Base-by-base conservation (phyloP, 176 grass and related monocot genomes). In the Panicum miliaceum region DNA sequence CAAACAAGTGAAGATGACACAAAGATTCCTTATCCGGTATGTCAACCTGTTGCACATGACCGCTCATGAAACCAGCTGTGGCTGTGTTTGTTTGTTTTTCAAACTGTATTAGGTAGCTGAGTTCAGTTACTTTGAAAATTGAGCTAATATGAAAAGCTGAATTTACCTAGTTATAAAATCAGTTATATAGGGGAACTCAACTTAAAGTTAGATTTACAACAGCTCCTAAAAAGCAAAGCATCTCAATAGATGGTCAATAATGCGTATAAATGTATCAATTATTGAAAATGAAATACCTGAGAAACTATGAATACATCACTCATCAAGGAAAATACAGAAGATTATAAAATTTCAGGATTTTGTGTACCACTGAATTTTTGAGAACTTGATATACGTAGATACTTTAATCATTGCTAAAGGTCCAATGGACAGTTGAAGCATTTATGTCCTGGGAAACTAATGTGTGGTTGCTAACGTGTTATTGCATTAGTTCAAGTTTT, bases 1-100 rank as follows among this genome's bases (percentile, higher is more conserved):
- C 78, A 90, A 35, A 90, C 66, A 20, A 89, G 61, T 84, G 97
- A 99, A 84, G 93, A 96, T 86, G 93, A 94, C 38, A 53, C 87
- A 1, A 96, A 94, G 78, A 86, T 79, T 63, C 60, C 83, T 38
- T 93, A 63, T 70, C 61, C 52, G 80, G 96, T 99, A 96, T 73
- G 65, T 76, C 68, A 22, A 74, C 19, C 43, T 77, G 76, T 43
- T 27, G 32, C 25, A 41, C 11, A 23, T 64, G 29, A 18, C 20
- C 69, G 20, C 23, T 77, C 25, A 26, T 51, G 63, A 72, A 84
- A 57, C 40, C 36, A 3, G 35, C 20, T 32, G 8, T 78, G 57
- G 38, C 37, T 61, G 36, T 69, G 35, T 19, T 71, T 8, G 27
- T 40, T 58, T 68, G 14, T 52, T 59, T 59, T 41, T 40, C 64